These are phyloP conservation scores for Diutina neorugosa DNA, from an alignment of 1,139 yeast genomes.

Conservation along the genomic window DNA sequence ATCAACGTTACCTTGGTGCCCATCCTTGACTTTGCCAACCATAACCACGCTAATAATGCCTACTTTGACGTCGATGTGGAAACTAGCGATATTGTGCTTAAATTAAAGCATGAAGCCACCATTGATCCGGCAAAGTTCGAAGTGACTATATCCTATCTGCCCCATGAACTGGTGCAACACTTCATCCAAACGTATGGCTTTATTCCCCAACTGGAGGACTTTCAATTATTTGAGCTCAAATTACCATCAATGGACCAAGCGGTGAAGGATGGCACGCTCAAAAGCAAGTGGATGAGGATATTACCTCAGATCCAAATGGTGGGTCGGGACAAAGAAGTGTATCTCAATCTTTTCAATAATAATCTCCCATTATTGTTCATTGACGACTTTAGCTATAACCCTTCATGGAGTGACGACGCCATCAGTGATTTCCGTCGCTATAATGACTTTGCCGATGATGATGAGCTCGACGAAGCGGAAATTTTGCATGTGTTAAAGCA, in stretches of 20 bases:
- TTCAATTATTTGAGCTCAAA: conserved; percentile 6
- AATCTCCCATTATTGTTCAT: conserved; percentile 11
- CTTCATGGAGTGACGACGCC: conserved; percentile 9
- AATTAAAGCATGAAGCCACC: conserved; percentile 8
- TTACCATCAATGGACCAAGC: conserved; percentile 2
- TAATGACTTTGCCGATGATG: conserved; percentile 8
- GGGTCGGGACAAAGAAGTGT: conserved; percentile 6
- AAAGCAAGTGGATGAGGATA: conserved; percentile 13
- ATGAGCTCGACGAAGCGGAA: conserved; percentile 8
- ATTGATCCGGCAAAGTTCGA: conserved; percentile 12
- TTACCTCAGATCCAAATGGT: conserved; percentile 9
- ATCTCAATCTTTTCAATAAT: conserved; percentile 8
- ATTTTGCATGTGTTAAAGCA: conserved; percentile 10
- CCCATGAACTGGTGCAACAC: conserved; percentile 30
- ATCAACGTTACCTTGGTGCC: conserved; percentile 54
- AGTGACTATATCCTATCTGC: conserved; percentile 38
- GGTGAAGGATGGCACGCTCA: conserved; percentile 1
- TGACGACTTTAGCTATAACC: conserved; percentile 11
- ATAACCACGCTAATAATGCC: conserved; percentile 34
- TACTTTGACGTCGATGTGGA: conserved; percentile 48
- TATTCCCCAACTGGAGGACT: conserved; percentile 15
- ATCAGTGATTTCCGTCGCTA: conserved; percentile 3
- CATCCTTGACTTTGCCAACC: conserved; percentile 56
- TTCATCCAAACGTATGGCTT: conserved; percentile 51
- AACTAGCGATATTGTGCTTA: conserved; percentile 34